phyloP scores from a whole-genome alignment of 1,139 yeast species.

The Tardiomyces digboiensis region DNA sequence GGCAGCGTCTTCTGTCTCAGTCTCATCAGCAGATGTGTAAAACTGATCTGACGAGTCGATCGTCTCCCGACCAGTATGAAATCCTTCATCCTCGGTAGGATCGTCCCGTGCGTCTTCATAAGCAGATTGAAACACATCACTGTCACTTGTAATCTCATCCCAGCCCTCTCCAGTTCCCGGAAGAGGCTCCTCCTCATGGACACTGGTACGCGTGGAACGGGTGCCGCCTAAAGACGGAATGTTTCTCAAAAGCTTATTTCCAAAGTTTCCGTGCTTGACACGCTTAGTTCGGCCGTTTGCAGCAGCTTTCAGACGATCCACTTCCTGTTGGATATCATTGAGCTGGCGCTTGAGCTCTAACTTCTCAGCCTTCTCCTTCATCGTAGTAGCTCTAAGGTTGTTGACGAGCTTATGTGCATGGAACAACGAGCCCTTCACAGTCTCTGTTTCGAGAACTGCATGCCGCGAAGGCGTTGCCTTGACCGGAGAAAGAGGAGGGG shows the following conservation, averaged over 20 bases:
- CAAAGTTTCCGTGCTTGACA: background rate
- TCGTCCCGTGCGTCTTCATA: background rate
- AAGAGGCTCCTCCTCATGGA: constrained; percentile 1
- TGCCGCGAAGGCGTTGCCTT: constrained; percentile 39
- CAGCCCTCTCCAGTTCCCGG: background rate
- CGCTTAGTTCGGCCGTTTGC: background rate
- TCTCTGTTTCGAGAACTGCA: constrained; percentile 54
- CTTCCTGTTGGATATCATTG: background rate
- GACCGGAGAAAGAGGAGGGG: constrained; percentile 34
- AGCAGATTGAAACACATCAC: background rate
- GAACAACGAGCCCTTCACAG: constrained; percentile 53
- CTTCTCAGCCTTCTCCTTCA: constrained; percentile 28
- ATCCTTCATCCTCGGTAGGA: background rate
- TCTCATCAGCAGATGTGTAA: background rate
- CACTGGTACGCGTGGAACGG: background rate
- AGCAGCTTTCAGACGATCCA: background rate
- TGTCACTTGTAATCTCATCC: background rate
- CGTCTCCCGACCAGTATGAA: background rate
- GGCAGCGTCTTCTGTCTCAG: background rate
- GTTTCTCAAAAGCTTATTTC: background rate
- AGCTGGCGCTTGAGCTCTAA: constrained; percentile 22
- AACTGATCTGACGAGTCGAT: background rate
- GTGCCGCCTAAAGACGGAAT: background rate
- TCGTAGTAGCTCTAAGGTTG: constrained; percentile 19
- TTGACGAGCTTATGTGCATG: constrained; percentile 45